Evolutionary conservation across 2,329 filamentous ascomycete species (phyloP).

Genomic region (Cordyceps fumosorosea): DNA sequence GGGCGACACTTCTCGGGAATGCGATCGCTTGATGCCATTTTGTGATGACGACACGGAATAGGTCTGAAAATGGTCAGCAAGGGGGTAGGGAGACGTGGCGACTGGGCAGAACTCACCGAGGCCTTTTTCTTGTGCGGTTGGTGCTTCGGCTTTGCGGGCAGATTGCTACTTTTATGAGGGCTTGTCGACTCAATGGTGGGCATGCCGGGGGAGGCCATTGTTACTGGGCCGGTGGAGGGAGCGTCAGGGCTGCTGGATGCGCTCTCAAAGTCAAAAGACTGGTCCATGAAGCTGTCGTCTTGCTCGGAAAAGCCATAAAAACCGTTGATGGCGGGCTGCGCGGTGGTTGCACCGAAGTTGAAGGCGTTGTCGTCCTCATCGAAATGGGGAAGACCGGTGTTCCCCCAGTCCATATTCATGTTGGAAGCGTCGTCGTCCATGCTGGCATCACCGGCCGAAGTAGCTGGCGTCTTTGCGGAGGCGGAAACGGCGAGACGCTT

Average conservation of each 20-base stretch:
- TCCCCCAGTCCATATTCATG: conserved; percentile 38
- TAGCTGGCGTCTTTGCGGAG: conserved; percentile 34
- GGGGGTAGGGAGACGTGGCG: background rate
- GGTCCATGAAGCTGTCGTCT: conserved; percentile 40
- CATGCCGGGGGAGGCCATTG: conserved; percentile 39
- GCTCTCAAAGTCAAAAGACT: conserved; percentile 52
- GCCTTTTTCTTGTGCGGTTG: conserved; percentile 31
- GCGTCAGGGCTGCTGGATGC: conserved; percentile 50
- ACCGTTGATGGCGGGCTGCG: conserved; percentile 22
- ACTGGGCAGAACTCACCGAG: conserved; percentile 33
- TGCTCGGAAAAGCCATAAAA: conserved; percentile 27
- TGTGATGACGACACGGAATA: conserved; percentile 45
- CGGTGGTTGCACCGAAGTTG: conserved; percentile 25
- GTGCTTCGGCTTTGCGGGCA: conserved; percentile 19
- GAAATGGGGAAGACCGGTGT: conserved; percentile 26
- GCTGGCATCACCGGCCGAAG: conserved; percentile 32
- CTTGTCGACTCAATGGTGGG: conserved; percentile 32
- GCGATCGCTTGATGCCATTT: conserved; percentile 39
- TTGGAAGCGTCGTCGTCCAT: conserved; percentile 36
- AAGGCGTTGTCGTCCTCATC: conserved; percentile 33
- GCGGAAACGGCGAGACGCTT: conserved; percentile 40
- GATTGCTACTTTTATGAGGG: conserved; percentile 20
- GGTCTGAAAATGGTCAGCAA: conserved; percentile 36
- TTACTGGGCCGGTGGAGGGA: conserved; percentile 18
- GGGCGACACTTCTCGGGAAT: conserved; percentile 49